Conservation (phyloP, 306 rosid genomes). For the Acacia confusa region DNA sequence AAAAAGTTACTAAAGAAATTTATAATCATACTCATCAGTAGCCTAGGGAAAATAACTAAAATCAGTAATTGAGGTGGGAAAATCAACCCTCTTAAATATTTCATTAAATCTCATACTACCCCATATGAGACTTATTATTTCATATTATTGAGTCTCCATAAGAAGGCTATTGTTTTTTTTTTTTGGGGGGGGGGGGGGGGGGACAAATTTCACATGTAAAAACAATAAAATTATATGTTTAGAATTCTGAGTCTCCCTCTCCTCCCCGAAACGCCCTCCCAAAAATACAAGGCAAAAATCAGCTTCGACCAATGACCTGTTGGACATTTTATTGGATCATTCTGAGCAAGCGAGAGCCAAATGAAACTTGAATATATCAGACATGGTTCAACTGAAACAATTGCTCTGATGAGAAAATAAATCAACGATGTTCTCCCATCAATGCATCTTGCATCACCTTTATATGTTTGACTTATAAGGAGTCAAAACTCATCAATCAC, state of each 20-base stretch:
- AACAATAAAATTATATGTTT: neutral
- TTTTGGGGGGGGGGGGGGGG: too few relatives aligned
- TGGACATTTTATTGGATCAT: constrained; percentile 1
- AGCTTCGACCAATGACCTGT: neutral
- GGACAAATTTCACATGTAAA: neutral
- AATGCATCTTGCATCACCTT: constrained; percentile 4
- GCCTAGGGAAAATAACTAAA: neutral
- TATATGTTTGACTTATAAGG: constrained; percentile 2
- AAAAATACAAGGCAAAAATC: neutral
- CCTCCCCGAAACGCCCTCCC: neutral
- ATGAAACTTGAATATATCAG: neutral
- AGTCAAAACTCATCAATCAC: neutral
- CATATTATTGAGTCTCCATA: neutral
- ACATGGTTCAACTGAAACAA: constrained; percentile 1
- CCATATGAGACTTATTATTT: neutral
- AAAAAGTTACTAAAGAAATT: neutral
- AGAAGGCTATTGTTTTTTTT: neutral
- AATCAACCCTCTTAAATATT: too few relatives aligned
- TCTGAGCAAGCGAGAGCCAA: neutral
- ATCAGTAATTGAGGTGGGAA: too few relatives aligned
- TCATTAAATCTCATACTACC: neutral
- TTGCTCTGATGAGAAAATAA: neutral
- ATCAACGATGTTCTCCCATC: neutral
- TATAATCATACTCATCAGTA: neutral
- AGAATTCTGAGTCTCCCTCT: neutral